Evolutionary conservation across 768 basidiomycete genomes (phyloP).

Genomic region (Boletus sp.): DNA sequence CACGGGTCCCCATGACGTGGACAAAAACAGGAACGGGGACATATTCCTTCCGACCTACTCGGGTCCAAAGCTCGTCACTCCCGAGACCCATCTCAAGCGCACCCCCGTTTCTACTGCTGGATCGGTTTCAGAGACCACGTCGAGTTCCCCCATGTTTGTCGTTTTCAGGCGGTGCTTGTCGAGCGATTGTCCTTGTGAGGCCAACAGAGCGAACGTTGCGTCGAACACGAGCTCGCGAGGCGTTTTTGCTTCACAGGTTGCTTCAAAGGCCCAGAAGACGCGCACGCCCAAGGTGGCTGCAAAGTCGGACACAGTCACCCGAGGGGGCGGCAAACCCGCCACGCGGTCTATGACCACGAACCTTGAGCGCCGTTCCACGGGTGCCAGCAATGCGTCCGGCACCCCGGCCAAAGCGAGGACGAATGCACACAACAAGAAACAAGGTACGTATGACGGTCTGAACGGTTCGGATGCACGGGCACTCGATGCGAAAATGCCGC

Average conservation of each 20-base stretch:
- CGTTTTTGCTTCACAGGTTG: background rate
- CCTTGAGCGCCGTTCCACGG: background rate
- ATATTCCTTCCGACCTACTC: background rate
- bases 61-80: background rate
- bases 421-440: background rate
- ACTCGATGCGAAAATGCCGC: too few species aligned
- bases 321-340: background rate
- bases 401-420: background rate
- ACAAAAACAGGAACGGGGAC: background rate
- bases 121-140: background rate
- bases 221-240: background rate
- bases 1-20: background rate
- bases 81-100: background rate
- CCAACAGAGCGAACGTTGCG: background rate
- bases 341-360: background rate
- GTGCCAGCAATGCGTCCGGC: background rate
- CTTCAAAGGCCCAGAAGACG: background rate
- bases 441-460: background rate
- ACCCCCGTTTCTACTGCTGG: background rate
- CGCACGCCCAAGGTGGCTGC: background rate
- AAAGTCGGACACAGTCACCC: background rate
- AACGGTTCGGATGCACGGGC: background rate
- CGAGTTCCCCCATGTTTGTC: constrained; percentile 4
- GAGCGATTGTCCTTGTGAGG: constrained; percentile 15
- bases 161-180: constrained; percentile 12